phyloP scores from a whole-genome alignment of 176 grass and related monocot genomes.

The Hsuehochloa calcarea region DNA sequence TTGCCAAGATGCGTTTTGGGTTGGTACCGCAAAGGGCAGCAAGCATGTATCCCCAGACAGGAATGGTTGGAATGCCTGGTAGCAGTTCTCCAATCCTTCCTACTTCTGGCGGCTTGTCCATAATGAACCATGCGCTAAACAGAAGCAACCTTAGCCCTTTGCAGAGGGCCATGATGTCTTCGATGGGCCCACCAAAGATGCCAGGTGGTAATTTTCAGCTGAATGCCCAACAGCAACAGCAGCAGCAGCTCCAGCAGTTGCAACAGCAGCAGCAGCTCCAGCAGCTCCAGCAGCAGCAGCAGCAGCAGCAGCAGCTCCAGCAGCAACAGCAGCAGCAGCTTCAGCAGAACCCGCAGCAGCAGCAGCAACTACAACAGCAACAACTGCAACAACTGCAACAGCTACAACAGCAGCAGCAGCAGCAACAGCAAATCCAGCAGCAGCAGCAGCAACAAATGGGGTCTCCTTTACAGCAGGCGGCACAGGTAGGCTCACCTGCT shows the following conservation, averaged over 20 bases:
- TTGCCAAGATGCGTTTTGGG: conserved; percentile 55
- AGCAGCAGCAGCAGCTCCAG: conserved; percentile 39
- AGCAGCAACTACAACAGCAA: conserved; percentile 28
- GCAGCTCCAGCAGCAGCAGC: conserved; percentile 3
- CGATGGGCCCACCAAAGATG: conserved; percentile 96
- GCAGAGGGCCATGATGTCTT: conserved; percentile 65
- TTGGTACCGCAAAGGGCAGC: conserved; percentile 57
- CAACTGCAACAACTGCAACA: conserved; percentile 37
- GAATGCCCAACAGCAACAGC: conserved; percentile 61
- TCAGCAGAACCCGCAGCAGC: conserved; percentile 37
- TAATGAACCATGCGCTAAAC: conserved; percentile 66
- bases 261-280: conserved; percentile 10
- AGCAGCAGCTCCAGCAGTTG: conserved; percentile 16
- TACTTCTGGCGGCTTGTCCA: conserved; percentile 58
- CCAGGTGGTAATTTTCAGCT: conserved; percentile 61
- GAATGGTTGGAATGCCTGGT: conserved; percentile 65
- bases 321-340: conserved; percentile 22
- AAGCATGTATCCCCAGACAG: conserved; percentile 61
- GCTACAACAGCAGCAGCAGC: conserved; percentile 2
- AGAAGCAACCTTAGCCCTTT: conserved; percentile 60
- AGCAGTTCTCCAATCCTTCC: conserved; percentile 69
- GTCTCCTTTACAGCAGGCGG: conserved; percentile 52
- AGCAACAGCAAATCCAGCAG: conserved; percentile 33
- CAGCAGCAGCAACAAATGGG: conserved; percentile 61
- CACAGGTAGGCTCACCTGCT: conserved; percentile 65